Evolutionary conservation across 1,284 basidiomycete species (phyloP).

Genomic region (Puccinia coronata): DNA sequence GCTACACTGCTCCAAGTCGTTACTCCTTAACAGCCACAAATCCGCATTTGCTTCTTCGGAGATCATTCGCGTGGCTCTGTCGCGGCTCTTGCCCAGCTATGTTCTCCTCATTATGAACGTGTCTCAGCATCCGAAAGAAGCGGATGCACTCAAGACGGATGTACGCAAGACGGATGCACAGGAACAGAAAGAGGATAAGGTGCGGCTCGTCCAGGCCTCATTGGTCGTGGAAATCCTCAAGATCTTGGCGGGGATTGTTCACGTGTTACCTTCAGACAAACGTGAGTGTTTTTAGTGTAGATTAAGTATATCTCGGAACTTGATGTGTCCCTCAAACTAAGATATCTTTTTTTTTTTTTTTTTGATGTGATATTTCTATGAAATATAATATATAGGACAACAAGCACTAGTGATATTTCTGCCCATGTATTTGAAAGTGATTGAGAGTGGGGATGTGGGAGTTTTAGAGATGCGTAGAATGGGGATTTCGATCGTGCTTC

Average conservation of each 20-base stretch:
- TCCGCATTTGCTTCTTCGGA: background rate
- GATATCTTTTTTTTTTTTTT: no score
- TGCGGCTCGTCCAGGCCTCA: background rate
- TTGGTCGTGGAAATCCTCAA: constrained; percentile 34
- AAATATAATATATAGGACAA: constrained; percentile 29
- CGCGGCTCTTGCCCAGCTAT: constrained; percentile 21
- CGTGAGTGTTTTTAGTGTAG: constrained; percentile 10
- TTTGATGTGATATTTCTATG: background rate
- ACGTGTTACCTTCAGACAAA: constrained; percentile 17
- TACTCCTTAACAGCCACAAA: constrained; percentile 27
- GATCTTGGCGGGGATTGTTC: constrained; percentile 34
- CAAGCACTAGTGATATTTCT: constrained; percentile 38
- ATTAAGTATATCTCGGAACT: background rate
- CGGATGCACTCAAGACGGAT: no score
- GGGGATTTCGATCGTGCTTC: constrained; percentile 17
- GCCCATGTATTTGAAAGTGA: constrained; percentile 40
- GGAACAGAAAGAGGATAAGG: background rate
- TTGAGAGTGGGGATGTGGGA: constrained; percentile 2
- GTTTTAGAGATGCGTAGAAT: constrained; percentile 4
- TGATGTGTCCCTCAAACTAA: background rate
- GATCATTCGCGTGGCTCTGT: constrained; percentile 20
- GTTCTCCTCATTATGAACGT: constrained; percentile 9
- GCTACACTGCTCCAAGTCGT: constrained; percentile 46
- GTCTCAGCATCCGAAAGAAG: background rate
- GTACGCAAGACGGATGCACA: no score